A percentile compares a stretch with the other conserved stretches of the same genome.
Conservation (phyloP, 2,329 filamentous ascomycete genomes). For the Sporothrix schenckii region DNA sequence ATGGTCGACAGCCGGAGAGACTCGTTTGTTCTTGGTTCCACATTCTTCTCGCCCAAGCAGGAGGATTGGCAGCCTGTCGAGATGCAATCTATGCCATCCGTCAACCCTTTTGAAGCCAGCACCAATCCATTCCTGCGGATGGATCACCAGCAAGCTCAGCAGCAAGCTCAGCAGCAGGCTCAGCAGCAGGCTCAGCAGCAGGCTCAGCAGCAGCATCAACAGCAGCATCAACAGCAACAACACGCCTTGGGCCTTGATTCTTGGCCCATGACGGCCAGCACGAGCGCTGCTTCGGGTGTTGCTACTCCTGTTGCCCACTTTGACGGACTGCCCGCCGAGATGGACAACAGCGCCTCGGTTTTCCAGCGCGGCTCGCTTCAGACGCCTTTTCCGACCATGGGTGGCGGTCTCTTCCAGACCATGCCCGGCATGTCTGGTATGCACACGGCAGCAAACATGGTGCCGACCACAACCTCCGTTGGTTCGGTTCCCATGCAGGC, state of each 20-base stretch:
- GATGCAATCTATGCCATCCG: constrained; percentile 65
- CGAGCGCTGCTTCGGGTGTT: constrained; percentile 64
- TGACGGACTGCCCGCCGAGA: constrained; percentile 63
- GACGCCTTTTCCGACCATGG: constrained; percentile 56
- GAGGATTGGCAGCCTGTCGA: constrained; percentile 67
- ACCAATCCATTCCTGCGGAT: constrained; percentile 71
- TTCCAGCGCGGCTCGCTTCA: constrained; percentile 55
- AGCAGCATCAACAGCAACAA: constrained; percentile 46
- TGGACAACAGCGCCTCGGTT: constrained; percentile 55
- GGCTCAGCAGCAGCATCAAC: constrained; percentile 47
- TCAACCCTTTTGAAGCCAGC: constrained; percentile 62
- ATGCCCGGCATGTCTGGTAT: constrained; percentile 55
- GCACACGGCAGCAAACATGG: constrained; percentile 45
- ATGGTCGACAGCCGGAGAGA: constrained; percentile 66
- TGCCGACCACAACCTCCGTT: constrained; percentile 24
- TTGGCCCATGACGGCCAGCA: constrained; percentile 59
- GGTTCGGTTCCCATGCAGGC: constrained; percentile 34
- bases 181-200: constrained; percentile 23
- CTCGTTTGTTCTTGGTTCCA: constrained; percentile 61
- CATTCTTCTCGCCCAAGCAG: constrained; percentile 66
- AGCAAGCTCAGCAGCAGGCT: constrained; percentile 25
- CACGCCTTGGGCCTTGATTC: constrained; percentile 47
- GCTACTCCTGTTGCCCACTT: constrained; percentile 75
- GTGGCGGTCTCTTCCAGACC: constrained; percentile 54
- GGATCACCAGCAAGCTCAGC: constrained; percentile 51